A percentile compares a stretch with the other conserved stretches of the same genome.
Evolutionary conservation across 164 flowering plant genomes (phyloP).

Genomic region (Houttuynia cordata): DNA sequence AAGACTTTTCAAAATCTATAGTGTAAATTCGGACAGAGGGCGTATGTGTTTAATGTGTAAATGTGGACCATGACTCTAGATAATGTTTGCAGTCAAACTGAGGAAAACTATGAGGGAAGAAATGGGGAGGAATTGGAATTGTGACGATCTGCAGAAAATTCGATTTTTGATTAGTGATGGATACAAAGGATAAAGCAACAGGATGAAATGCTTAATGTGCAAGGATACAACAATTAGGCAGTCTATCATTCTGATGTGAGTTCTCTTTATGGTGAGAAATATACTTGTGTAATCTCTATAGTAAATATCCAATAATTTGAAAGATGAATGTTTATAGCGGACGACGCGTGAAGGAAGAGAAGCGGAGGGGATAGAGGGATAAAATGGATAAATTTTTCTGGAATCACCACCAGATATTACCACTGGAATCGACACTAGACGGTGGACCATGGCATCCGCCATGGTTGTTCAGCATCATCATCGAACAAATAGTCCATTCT

Average conservation of each 20-base stretch:
- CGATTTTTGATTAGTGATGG: conserved; percentile 81
- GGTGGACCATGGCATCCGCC: no score
- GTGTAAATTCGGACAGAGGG: no score
- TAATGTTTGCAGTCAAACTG: conserved; percentile 47
- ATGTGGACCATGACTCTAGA: not conserved
- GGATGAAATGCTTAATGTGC: conserved; percentile 88
- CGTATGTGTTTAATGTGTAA: not conserved
- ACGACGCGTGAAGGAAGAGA: no score
- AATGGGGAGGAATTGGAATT: conserved; percentile 58
- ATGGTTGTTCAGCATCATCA: no score
- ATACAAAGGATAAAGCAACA: conserved; percentile 54
- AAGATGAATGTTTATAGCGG: not conserved
- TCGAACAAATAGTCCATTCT: no score
- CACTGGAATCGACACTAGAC: no score
- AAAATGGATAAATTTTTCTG: no score
- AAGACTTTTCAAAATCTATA: no score
- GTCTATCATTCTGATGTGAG: not conserved
- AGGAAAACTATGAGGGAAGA: conserved; percentile 54
- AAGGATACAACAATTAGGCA: conserved; percentile 25
- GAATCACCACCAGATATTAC: no score
- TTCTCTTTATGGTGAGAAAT: not conserved
- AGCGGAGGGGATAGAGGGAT: no score
- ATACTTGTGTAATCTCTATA: not conserved
- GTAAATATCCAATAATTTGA: no score
- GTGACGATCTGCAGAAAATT: conserved; percentile 58